phyloP scores from a whole-genome alignment of 2,329 filamentous ascomycete genomes.

The Rhynchosporium secalis region DNA sequence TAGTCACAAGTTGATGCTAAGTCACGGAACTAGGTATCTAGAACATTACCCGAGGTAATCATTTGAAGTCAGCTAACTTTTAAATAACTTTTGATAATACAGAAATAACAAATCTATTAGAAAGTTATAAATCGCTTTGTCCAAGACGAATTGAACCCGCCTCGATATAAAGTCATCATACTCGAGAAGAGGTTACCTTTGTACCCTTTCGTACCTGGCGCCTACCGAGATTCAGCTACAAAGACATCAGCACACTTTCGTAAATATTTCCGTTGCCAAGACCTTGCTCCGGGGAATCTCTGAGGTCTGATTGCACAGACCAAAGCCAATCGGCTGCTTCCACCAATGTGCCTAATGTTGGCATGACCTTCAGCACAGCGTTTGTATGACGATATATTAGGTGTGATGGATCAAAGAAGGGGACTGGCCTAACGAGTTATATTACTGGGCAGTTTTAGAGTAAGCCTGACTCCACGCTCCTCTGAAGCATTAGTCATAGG shows the following conservation, averaged over 20 bases:
- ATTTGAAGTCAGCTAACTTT: too few species aligned
- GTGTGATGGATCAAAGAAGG: not conserved
- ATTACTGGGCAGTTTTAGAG: not conserved
- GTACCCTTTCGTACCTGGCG: not conserved
- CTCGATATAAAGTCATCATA: too few species aligned
- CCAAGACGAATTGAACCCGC: too few species aligned
- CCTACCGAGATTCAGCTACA: constrained; percentile 1
- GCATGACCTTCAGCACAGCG: not conserved
- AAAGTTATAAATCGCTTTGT: too few species aligned
- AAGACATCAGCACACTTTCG: not conserved
- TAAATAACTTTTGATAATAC: too few species aligned
- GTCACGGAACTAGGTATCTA: too few species aligned
- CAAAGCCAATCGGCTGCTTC: constrained; percentile 9
- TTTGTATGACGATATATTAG: constrained; percentile 1
- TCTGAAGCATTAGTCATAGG: not conserved
- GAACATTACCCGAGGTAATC: too few species aligned
- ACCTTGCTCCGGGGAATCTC: not conserved
- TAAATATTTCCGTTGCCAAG: constrained; percentile 12
- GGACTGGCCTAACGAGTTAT: not conserved
- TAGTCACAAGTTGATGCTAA: too few species aligned
- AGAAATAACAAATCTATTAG: too few species aligned
- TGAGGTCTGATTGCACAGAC: constrained; percentile 8
- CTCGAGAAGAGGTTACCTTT: not conserved
- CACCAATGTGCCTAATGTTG: not conserved
- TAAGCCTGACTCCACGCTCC: too few species aligned